Conservation (phyloP, 441 rosid species). For the Pelargonium citronellum region DNA sequence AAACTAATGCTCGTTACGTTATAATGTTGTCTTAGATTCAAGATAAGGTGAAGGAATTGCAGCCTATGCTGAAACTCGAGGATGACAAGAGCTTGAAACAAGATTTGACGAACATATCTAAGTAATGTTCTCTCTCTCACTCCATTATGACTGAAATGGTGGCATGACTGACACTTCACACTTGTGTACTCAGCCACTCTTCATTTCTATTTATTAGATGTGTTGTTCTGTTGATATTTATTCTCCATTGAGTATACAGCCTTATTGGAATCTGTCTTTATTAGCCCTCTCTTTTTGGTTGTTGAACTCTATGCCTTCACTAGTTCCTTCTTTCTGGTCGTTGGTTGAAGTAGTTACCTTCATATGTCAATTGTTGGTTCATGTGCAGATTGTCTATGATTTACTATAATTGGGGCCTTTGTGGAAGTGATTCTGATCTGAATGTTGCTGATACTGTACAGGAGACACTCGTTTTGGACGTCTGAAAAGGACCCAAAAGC, state of each 20-base stretch:
- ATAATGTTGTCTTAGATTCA: conserved; percentile 42
- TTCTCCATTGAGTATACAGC: no score
- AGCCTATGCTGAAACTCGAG: conserved; percentile 40
- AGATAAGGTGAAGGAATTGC: conserved; percentile 54
- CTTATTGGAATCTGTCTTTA: no score
- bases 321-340: no score
- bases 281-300: no score
- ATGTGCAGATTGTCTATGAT: background rate
- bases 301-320: no score
- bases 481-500: conserved; percentile 37
- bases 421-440: background rate
- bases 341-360: no score
- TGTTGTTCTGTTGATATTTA: no score
- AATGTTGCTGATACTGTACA: conserved; percentile 24
- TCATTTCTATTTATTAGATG: no score
- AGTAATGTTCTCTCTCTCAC: conserved; percentile 32
- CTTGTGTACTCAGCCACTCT: no score
- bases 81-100: conserved; percentile 44
- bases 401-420: background rate
- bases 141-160: no score
- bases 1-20: conserved; percentile 15
- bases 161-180: no score
- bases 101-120: conserved; percentile 41
- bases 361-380: no score
- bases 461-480: conserved; percentile 52